Percentiles rank a stretch among this genome's conserved stretches.
Evolutionary conservation across 805 yeast species (phyloP).

Genomic region (Jamesozyma jinghongensis): DNA sequence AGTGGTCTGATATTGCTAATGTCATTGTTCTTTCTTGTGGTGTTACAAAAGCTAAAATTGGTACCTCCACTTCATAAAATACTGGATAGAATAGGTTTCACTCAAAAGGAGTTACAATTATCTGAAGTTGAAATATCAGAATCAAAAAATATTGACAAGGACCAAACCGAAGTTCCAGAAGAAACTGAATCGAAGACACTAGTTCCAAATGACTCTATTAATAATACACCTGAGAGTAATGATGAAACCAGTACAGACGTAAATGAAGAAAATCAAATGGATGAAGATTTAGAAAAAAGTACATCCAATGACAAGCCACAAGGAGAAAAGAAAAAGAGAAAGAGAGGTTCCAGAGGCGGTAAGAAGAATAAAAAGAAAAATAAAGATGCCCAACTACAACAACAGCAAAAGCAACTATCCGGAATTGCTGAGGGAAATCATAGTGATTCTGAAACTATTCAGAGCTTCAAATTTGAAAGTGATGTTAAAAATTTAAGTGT

Average conservation of each 20-base stretch:
- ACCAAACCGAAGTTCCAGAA: not conserved
- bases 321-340: constrained; percentile 43
- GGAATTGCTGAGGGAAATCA: not conserved
- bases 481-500: constrained; percentile 47
- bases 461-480: constrained; percentile 16
- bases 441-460: not conserved
- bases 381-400: not conserved
- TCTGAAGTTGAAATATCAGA: constrained; percentile 8
- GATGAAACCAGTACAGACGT: constrained; percentile 2
- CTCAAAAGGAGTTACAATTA: not conserved
- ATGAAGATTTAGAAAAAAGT: not conserved
- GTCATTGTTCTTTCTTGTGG: constrained; percentile 22
- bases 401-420: not conserved
- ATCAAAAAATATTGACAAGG: constrained; percentile 1
- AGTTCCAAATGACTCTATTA: not conserved
- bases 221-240: constrained; percentile 1
- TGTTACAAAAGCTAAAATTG: constrained; percentile 25
- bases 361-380: constrained; percentile 37
- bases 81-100: constrained; percentile 28
- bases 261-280: not conserved
- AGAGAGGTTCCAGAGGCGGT: constrained; percentile 83
- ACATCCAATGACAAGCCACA: not conserved
- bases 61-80: constrained; percentile 28
- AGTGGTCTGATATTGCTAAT: constrained; percentile 33
- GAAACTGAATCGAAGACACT: not conserved